Base-by-base conservation (phyloP, 2,329 filamentous ascomycete genomes). In the Cryphonectria parasitica region DNA sequence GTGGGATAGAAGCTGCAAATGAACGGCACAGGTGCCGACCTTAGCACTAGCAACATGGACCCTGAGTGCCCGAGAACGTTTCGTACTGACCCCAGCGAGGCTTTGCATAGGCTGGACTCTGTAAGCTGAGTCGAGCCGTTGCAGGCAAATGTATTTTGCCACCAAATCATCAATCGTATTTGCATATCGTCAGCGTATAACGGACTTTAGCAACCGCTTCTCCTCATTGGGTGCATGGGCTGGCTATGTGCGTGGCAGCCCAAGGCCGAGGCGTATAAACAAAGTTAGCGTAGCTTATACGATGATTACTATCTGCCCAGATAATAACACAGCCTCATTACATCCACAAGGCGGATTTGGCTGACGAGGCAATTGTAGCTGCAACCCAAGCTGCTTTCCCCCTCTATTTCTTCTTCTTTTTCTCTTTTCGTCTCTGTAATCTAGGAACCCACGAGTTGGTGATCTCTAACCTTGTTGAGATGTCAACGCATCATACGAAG, bases 11-110 rank as follows among this genome's bases (percentile, higher is more conserved):
- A 11, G 36, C 62, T 45, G 62, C 41, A 49, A 41, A 43, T 64
- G 41, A 15, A 45, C 62, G 62, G 62, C 62, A 64, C 62, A 64
- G 41, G 17, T 25, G 19, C 61, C 58, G 31, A 39, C 58, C 58
- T n/a, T 13, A 15, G 60, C 60, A 49, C 34, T 13, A 25, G 34
- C 60, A 41, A 13, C 6, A 13, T 39, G 19, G 5, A 62, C 36
- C 22, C 60, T 62, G 36, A 34, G 34, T 34, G 34, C 34, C 6
- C 34, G 34, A 39, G 34, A 62, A 39, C 1, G 19, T 25, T n/a
- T n/a, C n/a, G 19, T 41, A 41, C 31, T 39, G 31, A 39, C 31
- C 11, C 36, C 60, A 17, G n/a, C 60, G 19, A 41, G 60, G 31
- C 25, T 39, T 39, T 39, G 11, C 7, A 36, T 28, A 54, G 49